phyloP scores from a whole-genome alignment of 495 filamentous ascomycete species.

The Neurospora hispaniola region DNA sequence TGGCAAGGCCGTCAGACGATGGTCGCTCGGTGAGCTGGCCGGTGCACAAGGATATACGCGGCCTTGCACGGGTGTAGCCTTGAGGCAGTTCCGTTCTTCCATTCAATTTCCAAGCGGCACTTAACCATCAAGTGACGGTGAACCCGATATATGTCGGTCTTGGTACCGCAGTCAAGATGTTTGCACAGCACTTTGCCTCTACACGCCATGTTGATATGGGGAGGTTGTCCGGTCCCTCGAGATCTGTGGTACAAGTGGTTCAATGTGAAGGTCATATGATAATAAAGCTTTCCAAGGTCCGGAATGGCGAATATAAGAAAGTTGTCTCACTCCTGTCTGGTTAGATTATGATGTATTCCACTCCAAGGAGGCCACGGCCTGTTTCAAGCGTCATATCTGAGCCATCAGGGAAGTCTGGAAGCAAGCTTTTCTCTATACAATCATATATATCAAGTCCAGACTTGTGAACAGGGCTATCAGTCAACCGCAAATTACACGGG shows the following conservation, averaged over 20 bases:
- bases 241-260: background rate
- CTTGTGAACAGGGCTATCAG: slow-evolving; percentile 6
- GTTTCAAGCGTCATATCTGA: background rate
- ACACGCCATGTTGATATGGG: background rate
- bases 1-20: background rate
- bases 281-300: background rate
- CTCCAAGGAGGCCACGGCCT: background rate
- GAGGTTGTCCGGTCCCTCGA: background rate
- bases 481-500: background rate
- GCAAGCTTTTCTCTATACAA: background rate
- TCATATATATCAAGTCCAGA: background rate
- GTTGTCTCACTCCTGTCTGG: background rate
- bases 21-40: background rate
- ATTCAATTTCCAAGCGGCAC: background rate
- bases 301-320: background rate
- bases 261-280: background rate
- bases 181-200: background rate
- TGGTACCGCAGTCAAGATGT: background rate
- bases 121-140: background rate
- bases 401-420: background rate
- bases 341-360: background rate
- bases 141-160: background rate
- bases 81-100: background rate
- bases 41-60: background rate
- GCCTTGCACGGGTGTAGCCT: background rate